A percentile compares a stretch with the other conserved stretches of the same genome.
These are phyloP conservation scores for Penicillium sp. DNA, from an alignment of 2,329 filamentous ascomycete species.

Conservation along the genomic window DNA sequence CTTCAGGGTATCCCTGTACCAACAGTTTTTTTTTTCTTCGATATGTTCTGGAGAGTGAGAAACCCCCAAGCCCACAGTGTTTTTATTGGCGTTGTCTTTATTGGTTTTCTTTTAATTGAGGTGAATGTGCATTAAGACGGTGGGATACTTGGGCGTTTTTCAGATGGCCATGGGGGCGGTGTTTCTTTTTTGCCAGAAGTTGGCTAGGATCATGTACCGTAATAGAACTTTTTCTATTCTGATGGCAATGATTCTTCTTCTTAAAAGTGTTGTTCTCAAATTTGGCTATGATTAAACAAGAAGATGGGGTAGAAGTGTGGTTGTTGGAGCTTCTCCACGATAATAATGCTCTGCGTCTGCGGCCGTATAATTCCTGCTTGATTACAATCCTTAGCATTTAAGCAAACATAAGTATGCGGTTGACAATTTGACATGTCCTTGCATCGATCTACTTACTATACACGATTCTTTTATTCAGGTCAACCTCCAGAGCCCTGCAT, in stretches of 20 bases:
- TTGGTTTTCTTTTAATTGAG: constrained; percentile 14
- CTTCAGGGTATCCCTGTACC: neutral
- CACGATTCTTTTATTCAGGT: neutral
- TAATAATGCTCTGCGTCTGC: neutral
- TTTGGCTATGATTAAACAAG: neutral
- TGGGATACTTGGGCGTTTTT: constrained; percentile 29
- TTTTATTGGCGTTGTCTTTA: constrained; percentile 7
- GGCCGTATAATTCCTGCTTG: too few species aligned
- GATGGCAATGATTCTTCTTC: constrained; percentile 5
- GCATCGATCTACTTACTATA: neutral
- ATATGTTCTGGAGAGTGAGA: neutral
- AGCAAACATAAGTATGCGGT: neutral
- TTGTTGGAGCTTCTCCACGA: neutral
- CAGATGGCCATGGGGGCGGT: constrained; percentile 27
- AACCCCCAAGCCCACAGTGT: neutral
- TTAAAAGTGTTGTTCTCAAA: too few species aligned
- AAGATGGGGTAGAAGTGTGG: neutral
- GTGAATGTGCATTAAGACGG: constrained; percentile 29
- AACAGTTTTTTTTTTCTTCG: neutral
- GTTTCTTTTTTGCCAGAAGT: constrained; percentile 13
- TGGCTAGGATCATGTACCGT: constrained; percentile 22
- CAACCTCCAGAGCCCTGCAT: neutral
- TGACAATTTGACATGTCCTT: neutral
- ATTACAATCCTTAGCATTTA: neutral
- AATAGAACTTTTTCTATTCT: constrained; percentile 22